Percentiles rank a stretch among this genome's conserved stretches.
These are phyloP conservation scores for Floccularia luteovirens DNA, from an alignment of 768 basidiomycete genomes.

Conservation along the genomic window DNA sequence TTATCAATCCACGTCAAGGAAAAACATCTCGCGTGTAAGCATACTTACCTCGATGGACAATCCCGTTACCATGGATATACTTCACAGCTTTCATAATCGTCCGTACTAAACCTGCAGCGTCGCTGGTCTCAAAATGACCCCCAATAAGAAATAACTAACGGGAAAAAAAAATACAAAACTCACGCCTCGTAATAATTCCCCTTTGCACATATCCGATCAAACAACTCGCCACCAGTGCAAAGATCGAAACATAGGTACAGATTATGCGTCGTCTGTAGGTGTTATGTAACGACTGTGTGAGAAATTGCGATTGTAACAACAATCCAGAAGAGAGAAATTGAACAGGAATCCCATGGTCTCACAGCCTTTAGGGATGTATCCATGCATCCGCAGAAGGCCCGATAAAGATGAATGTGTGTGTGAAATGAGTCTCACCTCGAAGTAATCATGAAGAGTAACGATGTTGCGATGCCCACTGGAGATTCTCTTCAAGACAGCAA, in stretches of 20 bases:
- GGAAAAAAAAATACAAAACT: constrained; percentile 12
- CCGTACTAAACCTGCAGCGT: constrained; percentile 83
- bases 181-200: constrained; percentile 95
- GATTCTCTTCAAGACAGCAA: constrained; percentile 87
- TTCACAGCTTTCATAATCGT: constrained; percentile 83
- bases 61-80: constrained; percentile 86
- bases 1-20: not conserved
- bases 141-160: constrained; percentile 4
- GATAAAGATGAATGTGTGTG: not conserved
- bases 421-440: constrained; percentile 53
- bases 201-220: constrained; percentile 96
- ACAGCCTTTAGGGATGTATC: not conserved
- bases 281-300: not conserved
- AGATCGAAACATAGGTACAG: constrained; percentile 94
- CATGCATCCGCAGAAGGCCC: not conserved
- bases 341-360: too few relatives aligned
- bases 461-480: constrained; percentile 88
- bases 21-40: not conserved
- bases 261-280: constrained; percentile 74
- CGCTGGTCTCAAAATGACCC: too few relatives aligned
- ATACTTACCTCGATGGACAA: constrained; percentile 79
- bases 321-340: too few relatives aligned
- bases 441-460: constrained; percentile 93
- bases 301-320: not conserved
- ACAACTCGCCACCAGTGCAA: constrained; percentile 97